A percentile compares a stretch with the other conserved stretches of the same genome.
phyloP scores from a whole-genome alignment of 257 asterid genomes.

The Nicotiana paniculata region DNA sequence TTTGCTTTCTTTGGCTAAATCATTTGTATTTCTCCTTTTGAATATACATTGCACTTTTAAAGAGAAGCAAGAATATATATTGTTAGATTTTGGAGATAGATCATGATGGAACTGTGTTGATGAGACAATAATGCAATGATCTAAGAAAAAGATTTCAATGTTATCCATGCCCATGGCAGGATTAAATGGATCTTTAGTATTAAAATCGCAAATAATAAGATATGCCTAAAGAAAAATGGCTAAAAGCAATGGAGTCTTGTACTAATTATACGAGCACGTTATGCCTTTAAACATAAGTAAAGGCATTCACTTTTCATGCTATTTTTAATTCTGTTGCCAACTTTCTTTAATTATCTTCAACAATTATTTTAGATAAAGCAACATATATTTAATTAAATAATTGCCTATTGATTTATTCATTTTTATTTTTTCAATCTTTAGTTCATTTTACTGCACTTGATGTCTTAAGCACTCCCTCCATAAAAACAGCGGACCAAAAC shows the following conservation, averaged over 20 bases:
- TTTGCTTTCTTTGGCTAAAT: background rate
- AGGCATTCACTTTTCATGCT: background rate
- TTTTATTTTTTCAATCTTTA: background rate
- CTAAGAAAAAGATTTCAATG: background rate
- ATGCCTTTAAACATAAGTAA: conserved; percentile 21
- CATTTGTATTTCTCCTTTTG: background rate
- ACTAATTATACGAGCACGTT: conserved; percentile 40
- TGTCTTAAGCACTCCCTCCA: background rate
- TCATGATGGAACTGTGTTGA: conserved; percentile 8
- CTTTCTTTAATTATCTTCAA: background rate
- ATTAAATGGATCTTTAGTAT: conserved; percentile 1
- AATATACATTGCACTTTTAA: background rate
- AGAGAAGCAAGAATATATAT: background rate
- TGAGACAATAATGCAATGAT: conserved; percentile 7
- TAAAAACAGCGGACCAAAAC: background rate
- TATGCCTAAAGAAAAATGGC: background rate
- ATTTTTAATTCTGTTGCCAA: background rate
- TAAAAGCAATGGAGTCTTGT: background rate
- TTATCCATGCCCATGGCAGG: background rate
- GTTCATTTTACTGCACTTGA: background rate
- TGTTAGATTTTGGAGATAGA: conserved; percentile 8
- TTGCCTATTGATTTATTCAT: background rate
- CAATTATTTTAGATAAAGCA: background rate
- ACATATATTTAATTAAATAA: background rate
- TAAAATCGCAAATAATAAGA: conserved; percentile 6